A percentile compares a stretch with the other conserved stretches of the same genome.
These are phyloP conservation scores for Gaertneriomyces sp. DNA, from an alignment of 192 early-diverging fungal species.

Conservation along the genomic window DNA sequence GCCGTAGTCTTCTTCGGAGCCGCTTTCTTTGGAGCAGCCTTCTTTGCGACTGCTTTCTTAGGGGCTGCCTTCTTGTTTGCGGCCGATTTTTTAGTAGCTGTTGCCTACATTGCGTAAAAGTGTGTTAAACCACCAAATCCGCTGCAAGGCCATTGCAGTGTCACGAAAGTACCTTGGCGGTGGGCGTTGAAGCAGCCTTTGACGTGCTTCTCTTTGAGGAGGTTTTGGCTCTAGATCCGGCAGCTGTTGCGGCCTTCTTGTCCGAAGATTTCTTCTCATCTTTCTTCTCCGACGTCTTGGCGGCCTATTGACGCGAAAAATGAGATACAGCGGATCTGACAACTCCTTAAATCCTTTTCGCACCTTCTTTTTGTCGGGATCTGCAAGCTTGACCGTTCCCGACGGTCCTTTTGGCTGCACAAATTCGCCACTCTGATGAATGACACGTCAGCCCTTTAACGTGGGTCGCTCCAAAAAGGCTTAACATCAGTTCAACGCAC, in stretches of 20 bases:
- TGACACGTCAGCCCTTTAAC: no score
- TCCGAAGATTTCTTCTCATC: not conserved
- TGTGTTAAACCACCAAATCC: constrained; percentile 37
- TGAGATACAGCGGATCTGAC: not conserved
- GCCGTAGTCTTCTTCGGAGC: constrained; percentile 50
- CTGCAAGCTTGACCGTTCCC: constrained; percentile 63
- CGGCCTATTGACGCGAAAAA: not conserved
- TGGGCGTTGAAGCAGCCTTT: constrained; percentile 16
- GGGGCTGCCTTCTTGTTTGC: constrained; percentile 12
- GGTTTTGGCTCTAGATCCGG: constrained; percentile 28
- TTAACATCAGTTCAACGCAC: not conserved
- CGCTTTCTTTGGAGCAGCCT: constrained; percentile 38
- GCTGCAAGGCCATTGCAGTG: constrained; percentile 9
- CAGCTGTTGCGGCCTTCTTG: constrained; percentile 28
- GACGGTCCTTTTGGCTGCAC: constrained; percentile 62
- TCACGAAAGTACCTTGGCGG: constrained; percentile 12
- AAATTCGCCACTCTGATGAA: constrained; percentile 43
- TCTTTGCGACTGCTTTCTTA: constrained; percentile 38
- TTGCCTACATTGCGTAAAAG: constrained; percentile 2
- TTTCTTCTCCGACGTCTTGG: not conserved
- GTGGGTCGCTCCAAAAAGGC: no score
- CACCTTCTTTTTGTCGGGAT: constrained; percentile 19
- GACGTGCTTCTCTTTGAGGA: constrained; percentile 6
- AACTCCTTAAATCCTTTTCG: not conserved
- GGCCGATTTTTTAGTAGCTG: constrained; percentile 6